A percentile compares a stretch with the other conserved stretches of the same genome.
Conservation (phyloP, 129 eudicot genomes). For the Gnaphalium uliginosum region DNA sequence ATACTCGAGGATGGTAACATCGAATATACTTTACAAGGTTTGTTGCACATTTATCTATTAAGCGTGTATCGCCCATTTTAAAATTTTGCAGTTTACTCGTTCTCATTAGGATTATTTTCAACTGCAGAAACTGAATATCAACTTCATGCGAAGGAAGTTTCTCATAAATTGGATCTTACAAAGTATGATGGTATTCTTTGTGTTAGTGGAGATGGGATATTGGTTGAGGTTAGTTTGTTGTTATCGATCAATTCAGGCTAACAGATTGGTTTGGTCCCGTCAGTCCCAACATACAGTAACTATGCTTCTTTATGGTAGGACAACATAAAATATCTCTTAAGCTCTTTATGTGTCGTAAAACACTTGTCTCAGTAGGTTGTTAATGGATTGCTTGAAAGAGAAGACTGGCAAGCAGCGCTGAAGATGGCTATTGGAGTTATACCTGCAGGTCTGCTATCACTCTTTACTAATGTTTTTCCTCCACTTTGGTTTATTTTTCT, state of each 20-base stretch:
- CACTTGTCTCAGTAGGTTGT: slow-evolving; percentile 67
- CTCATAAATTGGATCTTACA: slow-evolving; percentile 59
- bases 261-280: slow-evolving; percentile 13
- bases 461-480: neutral
- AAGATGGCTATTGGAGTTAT: slow-evolving; percentile 84
- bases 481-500: neutral
- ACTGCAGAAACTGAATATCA: slow-evolving; percentile 72
- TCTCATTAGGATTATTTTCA: slow-evolving; percentile 24
- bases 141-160: slow-evolving; percentile 89
- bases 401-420: slow-evolving; percentile 77
- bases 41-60: slow-evolving; percentile 27
- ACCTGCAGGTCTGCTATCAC: slow-evolving; percentile 71
- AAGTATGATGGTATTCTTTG: slow-evolving; percentile 89
- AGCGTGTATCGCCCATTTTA: neutral
- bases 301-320: neutral
- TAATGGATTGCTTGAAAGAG: slow-evolving; percentile 85
- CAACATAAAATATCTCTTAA: neutral
- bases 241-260: neutral
- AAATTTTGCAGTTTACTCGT: slow-evolving; percentile 5
- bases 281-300: neutral
- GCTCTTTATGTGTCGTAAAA: slow-evolving; percentile 19
- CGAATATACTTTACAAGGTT: slow-evolving; percentile 38
- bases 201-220: slow-evolving; percentile 91
- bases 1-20: slow-evolving; percentile 80
- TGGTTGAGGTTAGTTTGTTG: slow-evolving; percentile 76